Base-by-base conservation (phyloP, 345 rosid genomes). In the Pseudoturritis turrita region DNA sequence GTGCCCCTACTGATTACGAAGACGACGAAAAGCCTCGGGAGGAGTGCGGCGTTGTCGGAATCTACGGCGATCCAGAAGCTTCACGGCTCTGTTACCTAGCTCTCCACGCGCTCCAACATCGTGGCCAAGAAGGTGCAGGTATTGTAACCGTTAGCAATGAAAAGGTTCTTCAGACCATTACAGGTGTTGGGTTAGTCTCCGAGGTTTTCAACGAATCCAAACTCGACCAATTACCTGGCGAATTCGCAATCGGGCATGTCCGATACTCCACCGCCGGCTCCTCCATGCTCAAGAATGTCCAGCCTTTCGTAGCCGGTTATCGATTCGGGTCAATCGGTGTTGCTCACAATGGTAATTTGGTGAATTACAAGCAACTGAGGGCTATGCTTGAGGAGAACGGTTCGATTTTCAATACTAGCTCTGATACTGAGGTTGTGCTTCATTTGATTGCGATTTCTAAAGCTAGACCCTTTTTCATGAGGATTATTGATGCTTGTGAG, bases 121-220 rank as follows among this genome's bases (percentile, higher is more conserved):
- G 99, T 39, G 99, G 99, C 6, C 99, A 95, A 69, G 99, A 95
- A 82, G 99, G 99, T 19, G 99, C 99, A 54, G 99, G 99, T 67
- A 95, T 95, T 58, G 99, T 95, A 18, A 80, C 99, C 1, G 96
- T 91, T 9, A 80, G 83, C 23, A 65, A 85, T 21, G 68, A 74
- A 0, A 81, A 87, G 19, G 89, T 91, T 29, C 84, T 91, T 41
- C 96, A 95, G 70, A 82, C 97, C 2, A 70, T 95, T 50, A 95
- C 97, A 15, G 99, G 99, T 28, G 89, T 95, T 61, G 99, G 99
- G 3, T 86, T 95, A 21, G 99, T 95, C 36, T 88, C 96, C 33
- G 99, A 95, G 4, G 99, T 95, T 13, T 95, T 95, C 75, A 91
- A 73, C 62, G 87, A 88, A 67, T 83, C 99, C 2, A 95, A 91